Conservation (phyloP, 23 red algal species). For the Gracilaria caudata region DNA sequence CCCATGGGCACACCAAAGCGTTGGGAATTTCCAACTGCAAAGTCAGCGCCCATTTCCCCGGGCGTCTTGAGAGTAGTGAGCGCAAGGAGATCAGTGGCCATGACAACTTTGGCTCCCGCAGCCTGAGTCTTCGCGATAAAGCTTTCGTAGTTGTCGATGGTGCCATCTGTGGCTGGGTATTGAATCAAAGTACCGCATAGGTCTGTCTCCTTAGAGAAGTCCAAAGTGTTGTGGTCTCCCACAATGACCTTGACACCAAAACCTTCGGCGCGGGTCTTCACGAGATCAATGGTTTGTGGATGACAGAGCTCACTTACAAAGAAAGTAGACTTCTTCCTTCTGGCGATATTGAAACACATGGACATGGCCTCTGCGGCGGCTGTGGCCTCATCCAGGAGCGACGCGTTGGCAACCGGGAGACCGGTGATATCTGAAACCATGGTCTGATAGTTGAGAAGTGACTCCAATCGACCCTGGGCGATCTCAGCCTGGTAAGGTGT, state of each 20-base stretch:
- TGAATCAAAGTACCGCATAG: constrained; percentile 88
- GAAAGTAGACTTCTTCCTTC: constrained; percentile 83
- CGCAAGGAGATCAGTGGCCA: constrained; percentile 92
- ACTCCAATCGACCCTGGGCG: constrained; percentile 96
- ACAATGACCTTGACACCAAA: constrained; percentile 91
- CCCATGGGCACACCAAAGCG: constrained; percentile 99
- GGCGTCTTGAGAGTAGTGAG: constrained; percentile 92
- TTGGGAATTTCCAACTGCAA: constrained; percentile 93
- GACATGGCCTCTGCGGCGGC: constrained; percentile 99
- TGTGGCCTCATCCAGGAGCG: constrained; percentile 93
- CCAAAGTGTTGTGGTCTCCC: constrained; percentile 64
- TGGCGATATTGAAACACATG: constrained; percentile 87
- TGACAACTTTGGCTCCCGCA: constrained; percentile 85
- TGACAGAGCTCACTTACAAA: constrained; percentile 88
- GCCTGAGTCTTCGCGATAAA: constrained; percentile 72
- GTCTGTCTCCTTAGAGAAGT: constrained; percentile 48
- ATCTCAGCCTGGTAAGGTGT: constrained; percentile 99
- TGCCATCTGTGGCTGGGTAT: constrained; percentile 95
- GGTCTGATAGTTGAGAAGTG: constrained; percentile 98
- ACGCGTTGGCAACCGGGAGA: constrained; percentile 93
- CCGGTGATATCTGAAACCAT: constrained; percentile 98
- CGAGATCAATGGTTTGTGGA: constrained; percentile 91
- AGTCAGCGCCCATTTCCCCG: constrained; percentile 94
- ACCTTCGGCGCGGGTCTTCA: constrained; percentile 89
- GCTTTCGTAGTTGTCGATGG: constrained; percentile 68